Conservation (phyloP, 2,329 filamentous ascomycete species). For the Ophiostoma sp. region DNA sequence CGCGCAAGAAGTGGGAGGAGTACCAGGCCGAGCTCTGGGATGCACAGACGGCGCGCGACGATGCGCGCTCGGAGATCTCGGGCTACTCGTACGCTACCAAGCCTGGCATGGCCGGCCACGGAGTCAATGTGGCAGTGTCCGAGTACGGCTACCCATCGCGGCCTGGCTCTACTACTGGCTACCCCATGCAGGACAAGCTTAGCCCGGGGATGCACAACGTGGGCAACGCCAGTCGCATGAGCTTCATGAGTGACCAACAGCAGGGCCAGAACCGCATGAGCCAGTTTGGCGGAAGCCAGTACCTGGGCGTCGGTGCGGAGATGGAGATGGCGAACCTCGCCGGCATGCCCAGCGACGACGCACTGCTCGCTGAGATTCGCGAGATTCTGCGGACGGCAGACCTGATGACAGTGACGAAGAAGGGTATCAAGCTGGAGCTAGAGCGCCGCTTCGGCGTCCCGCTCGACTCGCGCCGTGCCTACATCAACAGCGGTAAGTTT, state of each 20-base stretch:
- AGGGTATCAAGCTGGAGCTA: conserved; percentile 89
- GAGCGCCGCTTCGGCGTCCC: conserved; percentile 84
- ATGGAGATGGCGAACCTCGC: conserved; percentile 70
- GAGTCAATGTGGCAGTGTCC: conserved; percentile 48
- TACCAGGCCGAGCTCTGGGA: conserved; percentile 99
- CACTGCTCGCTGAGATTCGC: conserved; percentile 84
- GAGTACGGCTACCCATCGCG: conserved; percentile 64
- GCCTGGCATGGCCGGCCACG: conserved; percentile 43
- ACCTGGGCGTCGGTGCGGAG: conserved; percentile 48
- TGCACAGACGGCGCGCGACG: conserved; percentile 74
- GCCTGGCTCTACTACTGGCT: conserved; percentile 50
- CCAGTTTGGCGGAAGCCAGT: conserved; percentile 55
- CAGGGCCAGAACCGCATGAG: conserved; percentile 60
- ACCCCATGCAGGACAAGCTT: conserved; percentile 41
- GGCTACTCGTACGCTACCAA: conserved; percentile 93
- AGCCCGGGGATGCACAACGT: conserved; percentile 46
- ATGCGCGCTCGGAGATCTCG: conserved; percentile 80
- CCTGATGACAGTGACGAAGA: conserved; percentile 97
- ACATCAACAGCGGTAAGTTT: conserved; percentile 83
- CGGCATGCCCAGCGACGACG: conserved; percentile 79
- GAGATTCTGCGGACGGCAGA: conserved; percentile 89
- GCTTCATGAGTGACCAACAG: conserved; percentile 41
- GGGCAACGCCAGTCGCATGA: conserved; percentile 57
- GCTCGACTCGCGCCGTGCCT: conserved; percentile 81
- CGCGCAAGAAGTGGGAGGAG: conserved; percentile 98